Evolutionary conservation across 1,284 basidiomycete species (phyloP).

Genomic region (Ustilago cynodontis): DNA sequence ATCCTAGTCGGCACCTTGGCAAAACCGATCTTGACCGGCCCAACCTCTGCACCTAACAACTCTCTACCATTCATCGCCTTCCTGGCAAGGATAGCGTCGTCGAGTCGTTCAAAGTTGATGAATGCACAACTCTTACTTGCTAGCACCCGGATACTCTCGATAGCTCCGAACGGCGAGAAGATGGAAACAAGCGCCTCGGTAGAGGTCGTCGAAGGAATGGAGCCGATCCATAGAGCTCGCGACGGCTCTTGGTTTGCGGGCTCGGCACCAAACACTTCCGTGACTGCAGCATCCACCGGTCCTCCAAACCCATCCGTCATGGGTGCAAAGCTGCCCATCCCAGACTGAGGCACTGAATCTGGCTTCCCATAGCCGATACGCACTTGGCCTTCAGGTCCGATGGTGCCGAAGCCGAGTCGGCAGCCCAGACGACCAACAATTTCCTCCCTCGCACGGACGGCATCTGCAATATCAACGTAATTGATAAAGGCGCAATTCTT

Average conservation of each 20-base stretch:
- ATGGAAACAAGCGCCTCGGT: constrained; percentile 77
- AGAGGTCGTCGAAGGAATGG: constrained; percentile 55
- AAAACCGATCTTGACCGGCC: constrained; percentile 94
- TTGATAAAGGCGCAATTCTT: constrained; percentile 99
- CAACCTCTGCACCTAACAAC: constrained; percentile 92
- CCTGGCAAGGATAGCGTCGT: constrained; percentile 92
- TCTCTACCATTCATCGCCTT: constrained; percentile 95
- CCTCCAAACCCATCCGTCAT: constrained; percentile 6
- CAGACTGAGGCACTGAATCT: constrained; percentile 77
- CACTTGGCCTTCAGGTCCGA: constrained; percentile 76
- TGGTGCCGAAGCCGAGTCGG: constrained; percentile 78
- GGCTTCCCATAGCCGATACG: constrained; percentile 98
- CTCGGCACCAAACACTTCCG: constrained; percentile 30
- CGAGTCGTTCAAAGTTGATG: constrained; percentile 95
- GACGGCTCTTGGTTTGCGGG: constrained; percentile 46
- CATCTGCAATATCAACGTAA: constrained; percentile 93
- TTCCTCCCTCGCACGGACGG: constrained; percentile 94
- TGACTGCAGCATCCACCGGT: constrained; percentile 7
- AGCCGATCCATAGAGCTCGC: constrained; percentile 63
- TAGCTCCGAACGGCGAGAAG: constrained; percentile 95
- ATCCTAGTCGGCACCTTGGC: constrained; percentile 81
- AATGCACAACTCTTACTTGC: constrained; percentile 97
- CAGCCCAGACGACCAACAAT: constrained; percentile 93
- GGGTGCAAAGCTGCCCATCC: constrained; percentile 29
- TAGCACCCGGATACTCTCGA: constrained; percentile 93